Percentiles rank a stretch among this genome's conserved stretches.
phyloP scores from a whole-genome alignment of 805 yeast species.

The Myxozyma nipponensis region DNA sequence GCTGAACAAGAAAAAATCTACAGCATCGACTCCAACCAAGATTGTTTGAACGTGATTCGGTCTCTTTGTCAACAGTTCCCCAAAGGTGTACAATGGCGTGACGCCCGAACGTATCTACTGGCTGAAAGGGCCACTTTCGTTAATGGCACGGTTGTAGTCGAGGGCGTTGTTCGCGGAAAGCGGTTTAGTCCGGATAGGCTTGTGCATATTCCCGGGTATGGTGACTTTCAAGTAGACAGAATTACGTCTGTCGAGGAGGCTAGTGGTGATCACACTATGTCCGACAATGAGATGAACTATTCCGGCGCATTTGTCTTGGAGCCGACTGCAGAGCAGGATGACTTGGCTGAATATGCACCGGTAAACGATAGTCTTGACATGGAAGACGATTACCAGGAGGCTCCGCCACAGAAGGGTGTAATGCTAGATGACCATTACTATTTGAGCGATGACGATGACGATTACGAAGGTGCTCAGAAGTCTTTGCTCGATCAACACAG shows the following conservation, averaged over 20 bases:
- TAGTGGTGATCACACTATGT: constrained; percentile 36
- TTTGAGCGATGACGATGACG: constrained; percentile 39
- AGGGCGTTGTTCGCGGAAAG: constrained; percentile 80
- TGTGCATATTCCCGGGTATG: constrained; percentile 83
- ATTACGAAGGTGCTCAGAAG: constrained; percentile 31
- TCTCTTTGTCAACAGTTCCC: constrained; percentile 82
- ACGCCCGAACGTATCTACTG: constrained; percentile 79
- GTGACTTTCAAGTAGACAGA: constrained; percentile 74
- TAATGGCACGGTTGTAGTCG: constrained; percentile 44
- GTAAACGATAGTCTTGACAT: constrained; percentile 30
- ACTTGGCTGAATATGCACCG: constrained; percentile 32
- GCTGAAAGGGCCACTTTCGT: constrained; percentile 59
- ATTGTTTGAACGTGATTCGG: constrained; percentile 69
- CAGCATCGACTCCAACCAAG: constrained; percentile 63
- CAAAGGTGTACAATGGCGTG: constrained; percentile 84
- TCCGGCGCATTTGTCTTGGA: constrained; percentile 22
- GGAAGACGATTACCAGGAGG: constrained; percentile 35
- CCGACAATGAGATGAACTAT: constrained; percentile 30
- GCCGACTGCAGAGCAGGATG: constrained; percentile 34
- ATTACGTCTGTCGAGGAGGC: constrained; percentile 49
- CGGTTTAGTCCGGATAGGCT: constrained; percentile 67
- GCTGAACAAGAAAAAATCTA: constrained; percentile 76
- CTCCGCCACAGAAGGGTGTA: constrained; percentile 42
- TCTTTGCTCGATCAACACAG: constrained; percentile 37
- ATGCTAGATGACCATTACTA: constrained; percentile 56